These are phyloP conservation scores for Stachybotrys echinatus DNA, from an alignment of 2,329 filamentous ascomycete genomes.

Conservation along the genomic window DNA sequence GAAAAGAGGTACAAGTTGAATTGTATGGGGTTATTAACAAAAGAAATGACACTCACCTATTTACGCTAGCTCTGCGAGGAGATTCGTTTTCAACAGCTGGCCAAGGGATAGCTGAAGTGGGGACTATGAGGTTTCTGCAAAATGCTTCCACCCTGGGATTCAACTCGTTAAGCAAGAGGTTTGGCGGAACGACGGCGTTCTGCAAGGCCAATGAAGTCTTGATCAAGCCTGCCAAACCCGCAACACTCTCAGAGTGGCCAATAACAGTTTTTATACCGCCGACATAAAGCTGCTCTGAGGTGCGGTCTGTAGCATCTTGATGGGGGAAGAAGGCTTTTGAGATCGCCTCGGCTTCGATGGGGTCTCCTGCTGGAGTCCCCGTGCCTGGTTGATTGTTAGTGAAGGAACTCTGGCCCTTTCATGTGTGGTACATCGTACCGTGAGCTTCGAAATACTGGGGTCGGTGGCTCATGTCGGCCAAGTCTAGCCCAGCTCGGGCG, in stretches of 20 bases:
- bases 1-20: too few species aligned
- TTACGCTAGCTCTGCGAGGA: background rate
- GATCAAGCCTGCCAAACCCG: background rate
- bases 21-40: too few species aligned
- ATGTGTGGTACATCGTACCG: constrained; percentile 7
- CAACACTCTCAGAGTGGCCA: background rate
- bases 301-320: background rate
- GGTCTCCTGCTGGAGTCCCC: constrained; percentile 39
- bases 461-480: constrained; percentile 18
- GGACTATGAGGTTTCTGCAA: background rate
- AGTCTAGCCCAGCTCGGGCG: constrained; percentile 28
- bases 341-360: constrained; percentile 33
- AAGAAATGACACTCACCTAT: background rate
- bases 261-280: background rate
- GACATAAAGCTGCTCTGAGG: background rate
- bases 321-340: constrained; percentile 30
- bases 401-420: too few species aligned
- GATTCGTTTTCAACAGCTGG: background rate
- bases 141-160: background rate
- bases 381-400: constrained; percentile 15
- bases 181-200: background rate
- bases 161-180: background rate
- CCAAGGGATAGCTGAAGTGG: background rate
- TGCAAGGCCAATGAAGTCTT: background rate
- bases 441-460: constrained; percentile 39